A percentile compares a stretch with the other conserved stretches of the same genome.
phyloP scores from a whole-genome alignment of 2,329 filamentous ascomycete species.

The Neopestalotiopsis clavispora region DNA sequence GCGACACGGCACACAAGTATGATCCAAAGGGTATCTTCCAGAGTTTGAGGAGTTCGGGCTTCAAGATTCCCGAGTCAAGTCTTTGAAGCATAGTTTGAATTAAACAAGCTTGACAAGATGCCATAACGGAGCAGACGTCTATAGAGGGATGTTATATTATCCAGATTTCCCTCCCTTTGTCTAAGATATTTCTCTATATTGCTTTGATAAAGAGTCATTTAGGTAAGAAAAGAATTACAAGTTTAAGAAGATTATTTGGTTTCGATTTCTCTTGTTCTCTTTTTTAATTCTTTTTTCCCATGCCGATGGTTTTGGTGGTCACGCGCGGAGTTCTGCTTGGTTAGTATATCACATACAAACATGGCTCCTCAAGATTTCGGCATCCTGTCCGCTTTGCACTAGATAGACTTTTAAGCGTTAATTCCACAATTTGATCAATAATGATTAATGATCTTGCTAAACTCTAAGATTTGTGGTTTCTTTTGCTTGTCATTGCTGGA shows the following conservation, averaged over 20 bases:
- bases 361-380: background rate
- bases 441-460: no score
- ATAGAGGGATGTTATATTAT: background rate
- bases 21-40: conserved; percentile 43
- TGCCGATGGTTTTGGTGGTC: background rate
- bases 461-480: no score
- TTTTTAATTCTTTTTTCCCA: no score
- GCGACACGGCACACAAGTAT: conserved; percentile 37
- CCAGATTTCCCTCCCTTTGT: background rate
- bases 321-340: background rate
- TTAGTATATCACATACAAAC: background rate
- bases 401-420: background rate
- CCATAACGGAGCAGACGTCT: background rate
- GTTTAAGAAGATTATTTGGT: no score
- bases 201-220: no score
- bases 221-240: no score
- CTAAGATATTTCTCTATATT: no score
- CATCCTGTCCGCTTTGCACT: background rate
- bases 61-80: conserved; percentile 34
- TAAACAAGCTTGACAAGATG: background rate
- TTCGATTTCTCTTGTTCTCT: no score
- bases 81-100: background rate
- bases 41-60: conserved; percentile 40
- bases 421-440: no score
- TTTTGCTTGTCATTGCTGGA: no score